Conservation (phyloP, 208 protist genomes). For the Polymyxa betae region DNA sequence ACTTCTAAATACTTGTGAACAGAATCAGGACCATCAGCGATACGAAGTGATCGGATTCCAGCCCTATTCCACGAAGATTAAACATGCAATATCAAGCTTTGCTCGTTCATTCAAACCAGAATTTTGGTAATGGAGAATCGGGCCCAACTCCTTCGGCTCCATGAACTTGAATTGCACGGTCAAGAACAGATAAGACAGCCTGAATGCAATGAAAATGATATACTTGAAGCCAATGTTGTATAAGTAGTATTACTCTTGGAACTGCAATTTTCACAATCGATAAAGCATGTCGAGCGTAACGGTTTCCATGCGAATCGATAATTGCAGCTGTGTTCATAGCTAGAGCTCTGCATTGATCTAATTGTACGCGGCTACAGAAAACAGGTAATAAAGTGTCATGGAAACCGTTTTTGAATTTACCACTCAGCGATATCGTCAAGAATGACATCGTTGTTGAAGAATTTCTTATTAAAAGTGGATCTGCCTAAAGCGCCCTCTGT, state of each 20-base stretch:
- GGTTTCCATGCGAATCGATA: slow-evolving; percentile 70
- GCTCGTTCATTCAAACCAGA: slow-evolving; percentile 57
- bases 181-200: slow-evolving; percentile 72
- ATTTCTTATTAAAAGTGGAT: background rate
- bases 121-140: slow-evolving; percentile 70
- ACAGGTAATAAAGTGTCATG: background rate
- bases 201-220: background rate
- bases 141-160: slow-evolving; percentile 69
- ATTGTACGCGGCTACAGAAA: slow-evolving; percentile 72
- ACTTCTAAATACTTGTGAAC: slow-evolving; percentile 47
- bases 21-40: slow-evolving; percentile 77
- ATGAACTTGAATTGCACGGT: slow-evolving; percentile 73
- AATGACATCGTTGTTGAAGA: slow-evolving; percentile 48
- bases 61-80: background rate
- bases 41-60: slow-evolving; percentile 69
- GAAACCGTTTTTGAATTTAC: background rate
- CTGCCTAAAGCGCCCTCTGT: background rate
- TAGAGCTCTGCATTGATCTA: slow-evolving; percentile 76
- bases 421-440: slow-evolving; percentile 70
- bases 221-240: background rate
- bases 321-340: slow-evolving; percentile 71
- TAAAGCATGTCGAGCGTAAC: slow-evolving; percentile 65
- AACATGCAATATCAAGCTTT: background rate
- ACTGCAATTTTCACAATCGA: slow-evolving; percentile 74
- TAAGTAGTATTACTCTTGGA: slow-evolving; percentile 49